Evolutionary conservation across 2,329 filamentous ascomycete species (phyloP).

Genomic region (Thelonectria blattea): DNA sequence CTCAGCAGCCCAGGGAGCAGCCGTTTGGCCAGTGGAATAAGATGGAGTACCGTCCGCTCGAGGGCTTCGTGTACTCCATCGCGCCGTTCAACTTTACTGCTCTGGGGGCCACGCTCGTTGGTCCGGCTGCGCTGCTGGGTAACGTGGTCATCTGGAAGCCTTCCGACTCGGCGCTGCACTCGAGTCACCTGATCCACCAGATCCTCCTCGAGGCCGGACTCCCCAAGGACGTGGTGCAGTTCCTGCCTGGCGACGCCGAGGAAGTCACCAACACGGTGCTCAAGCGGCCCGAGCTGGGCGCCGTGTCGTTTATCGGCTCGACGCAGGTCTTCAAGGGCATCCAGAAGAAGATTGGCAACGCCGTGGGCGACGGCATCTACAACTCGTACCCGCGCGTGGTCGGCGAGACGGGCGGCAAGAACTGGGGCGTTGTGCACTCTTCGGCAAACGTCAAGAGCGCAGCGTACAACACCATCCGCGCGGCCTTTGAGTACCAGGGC

Average conservation of each 20-base stretch:
- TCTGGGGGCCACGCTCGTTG: slow-evolving; percentile 46
- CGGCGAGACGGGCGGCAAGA: slow-evolving; percentile 60
- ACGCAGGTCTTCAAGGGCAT: slow-evolving; percentile 46
- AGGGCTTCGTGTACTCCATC: slow-evolving; percentile 50
- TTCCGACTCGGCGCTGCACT: slow-evolving; percentile 41
- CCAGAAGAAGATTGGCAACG: slow-evolving; percentile 41
- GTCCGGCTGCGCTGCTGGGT: slow-evolving; percentile 45
- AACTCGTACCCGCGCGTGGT: slow-evolving; percentile 51
- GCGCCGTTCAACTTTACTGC: slow-evolving; percentile 53
- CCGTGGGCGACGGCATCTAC: slow-evolving; percentile 39
- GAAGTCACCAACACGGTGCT: slow-evolving; percentile 43
- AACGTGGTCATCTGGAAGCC: slow-evolving; percentile 53
- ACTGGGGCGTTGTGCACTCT: slow-evolving; percentile 56
- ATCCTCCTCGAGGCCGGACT: slow-evolving; percentile 50
- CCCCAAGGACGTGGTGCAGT: slow-evolving; percentile 46
- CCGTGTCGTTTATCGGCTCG: slow-evolving; percentile 46
- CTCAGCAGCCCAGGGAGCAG: slow-evolving; percentile 21
- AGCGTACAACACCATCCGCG: slow-evolving; percentile 24
- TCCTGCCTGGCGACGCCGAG: slow-evolving; percentile 47
- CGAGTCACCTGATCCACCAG: slow-evolving; percentile 45
- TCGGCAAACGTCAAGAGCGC: slow-evolving; percentile 26
- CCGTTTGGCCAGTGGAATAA: slow-evolving; percentile 25
- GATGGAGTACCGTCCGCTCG: slow-evolving; percentile 46
- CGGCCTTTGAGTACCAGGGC: slow-evolving; percentile 28
- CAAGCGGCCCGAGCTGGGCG: slow-evolving; percentile 46